Conservation (phyloP, 768 basidiomycete genomes). For the Chalciporus sphaerocephalus region DNA sequence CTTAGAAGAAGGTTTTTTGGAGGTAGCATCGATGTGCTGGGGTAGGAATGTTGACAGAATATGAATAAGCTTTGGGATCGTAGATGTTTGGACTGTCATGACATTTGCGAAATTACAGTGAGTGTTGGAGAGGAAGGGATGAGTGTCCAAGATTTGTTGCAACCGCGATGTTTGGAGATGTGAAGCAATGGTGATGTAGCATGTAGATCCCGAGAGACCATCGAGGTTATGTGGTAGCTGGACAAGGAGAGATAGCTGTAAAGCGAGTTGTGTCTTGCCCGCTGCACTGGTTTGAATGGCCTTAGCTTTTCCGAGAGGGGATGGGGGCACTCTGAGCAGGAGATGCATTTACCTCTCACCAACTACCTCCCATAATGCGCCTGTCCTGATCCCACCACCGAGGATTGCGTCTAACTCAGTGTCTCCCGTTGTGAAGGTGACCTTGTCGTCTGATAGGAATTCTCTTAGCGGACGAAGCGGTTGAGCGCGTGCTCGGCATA, state of each 20-base stretch:
- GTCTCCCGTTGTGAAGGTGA: constrained; percentile 74
- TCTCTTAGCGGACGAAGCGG: constrained; percentile 41
- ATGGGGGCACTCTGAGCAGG: background rate
- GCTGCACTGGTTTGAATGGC: constrained; percentile 57
- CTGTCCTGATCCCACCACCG: constrained; percentile 74
- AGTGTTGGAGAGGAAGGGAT: constrained; percentile 42
- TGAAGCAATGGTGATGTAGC: constrained; percentile 74
- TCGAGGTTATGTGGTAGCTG: constrained; percentile 60
- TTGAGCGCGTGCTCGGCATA: constrained; percentile 43
- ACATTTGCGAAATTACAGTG: constrained; percentile 51
- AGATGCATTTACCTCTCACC: constrained; percentile 71
- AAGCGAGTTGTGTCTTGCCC: constrained; percentile 89
- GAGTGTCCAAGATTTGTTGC: constrained; percentile 55
- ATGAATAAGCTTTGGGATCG: constrained; percentile 50
- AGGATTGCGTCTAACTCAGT: constrained; percentile 58
- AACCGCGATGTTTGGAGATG: constrained; percentile 65
- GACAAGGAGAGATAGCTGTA: constrained; percentile 76
- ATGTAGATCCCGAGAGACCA: constrained; percentile 62
- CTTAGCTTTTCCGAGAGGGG: constrained; percentile 5
- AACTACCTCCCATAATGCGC: constrained; percentile 82
- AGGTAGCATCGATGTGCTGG: constrained; percentile 38
- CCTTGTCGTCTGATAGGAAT: constrained; percentile 34
- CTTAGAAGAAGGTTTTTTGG: constrained; percentile 32
- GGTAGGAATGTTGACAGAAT: constrained; percentile 56
- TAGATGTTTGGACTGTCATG: constrained; percentile 56